Conservation (phyloP, 768 basidiomycete genomes). For the Mycena rosella region DNA sequence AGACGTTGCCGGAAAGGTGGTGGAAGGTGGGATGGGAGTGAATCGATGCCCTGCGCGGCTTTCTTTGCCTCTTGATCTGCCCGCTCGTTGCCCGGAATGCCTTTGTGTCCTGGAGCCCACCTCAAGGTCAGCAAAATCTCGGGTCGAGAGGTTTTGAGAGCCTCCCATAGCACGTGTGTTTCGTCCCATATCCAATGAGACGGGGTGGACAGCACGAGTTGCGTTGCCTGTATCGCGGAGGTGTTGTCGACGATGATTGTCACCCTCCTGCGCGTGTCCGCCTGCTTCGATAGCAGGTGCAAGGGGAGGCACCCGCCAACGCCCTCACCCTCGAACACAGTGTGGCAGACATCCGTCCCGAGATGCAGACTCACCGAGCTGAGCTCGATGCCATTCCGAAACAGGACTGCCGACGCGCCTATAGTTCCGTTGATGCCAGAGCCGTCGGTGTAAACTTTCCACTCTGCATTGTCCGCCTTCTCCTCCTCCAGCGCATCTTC, state of each 20-base stretch:
- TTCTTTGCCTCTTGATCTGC: conserved; percentile 39
- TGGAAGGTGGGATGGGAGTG: neutral
- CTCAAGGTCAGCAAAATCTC: conserved; percentile 22
- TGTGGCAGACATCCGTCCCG: conserved; percentile 26
- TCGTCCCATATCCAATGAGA: too few relatives aligned
- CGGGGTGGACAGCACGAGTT: too few relatives aligned
- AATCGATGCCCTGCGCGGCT: too few relatives aligned
- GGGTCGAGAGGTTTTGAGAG: too few relatives aligned
- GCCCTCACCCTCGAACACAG: conserved; percentile 42
- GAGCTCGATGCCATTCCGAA: neutral
- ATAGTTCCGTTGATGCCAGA: conserved; percentile 34
- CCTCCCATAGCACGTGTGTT: too few relatives aligned
- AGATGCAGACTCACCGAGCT: too few relatives aligned
- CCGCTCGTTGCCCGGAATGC: too few relatives aligned
- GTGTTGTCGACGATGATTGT: conserved; percentile 38
- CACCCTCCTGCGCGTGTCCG: neutral
- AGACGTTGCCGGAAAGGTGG: too few relatives aligned
- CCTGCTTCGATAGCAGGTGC: conserved; percentile 18
- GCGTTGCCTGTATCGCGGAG: conserved; percentile 24
- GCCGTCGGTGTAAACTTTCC: conserved; percentile 32
- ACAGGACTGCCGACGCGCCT: conserved; percentile 39
- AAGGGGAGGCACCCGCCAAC: conserved; percentile 36
- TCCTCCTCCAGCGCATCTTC: conserved; percentile 9
- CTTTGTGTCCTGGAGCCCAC: conserved; percentile 40
- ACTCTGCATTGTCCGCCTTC: neutral